These are phyloP conservation scores for Dissophora ornata DNA, from an alignment of 192 early-diverging fungal species.

Conservation along the genomic window DNA sequence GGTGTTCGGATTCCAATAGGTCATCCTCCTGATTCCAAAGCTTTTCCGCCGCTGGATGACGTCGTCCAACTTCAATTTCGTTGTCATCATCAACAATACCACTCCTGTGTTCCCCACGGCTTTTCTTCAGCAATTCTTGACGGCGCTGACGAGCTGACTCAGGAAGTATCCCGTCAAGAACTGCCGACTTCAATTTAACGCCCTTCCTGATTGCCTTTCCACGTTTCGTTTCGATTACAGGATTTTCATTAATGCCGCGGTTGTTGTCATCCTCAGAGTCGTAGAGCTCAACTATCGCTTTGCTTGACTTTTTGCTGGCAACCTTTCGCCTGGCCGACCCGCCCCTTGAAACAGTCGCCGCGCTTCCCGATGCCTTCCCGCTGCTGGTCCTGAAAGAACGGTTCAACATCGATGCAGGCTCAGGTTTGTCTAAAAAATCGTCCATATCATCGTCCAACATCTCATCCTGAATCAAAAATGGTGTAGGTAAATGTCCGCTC, in stretches of 20 bases:
- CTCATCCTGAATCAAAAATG: background rate
- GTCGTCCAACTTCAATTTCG: slow-evolving; percentile 19
- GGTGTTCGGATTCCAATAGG: slow-evolving; percentile 24
- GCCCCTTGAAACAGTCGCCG: no score
- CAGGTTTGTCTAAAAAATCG: slow-evolving; percentile 34
- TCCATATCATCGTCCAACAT: slow-evolving; percentile 27
- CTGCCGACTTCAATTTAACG: slow-evolving; percentile 3
- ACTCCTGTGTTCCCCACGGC: background rate
- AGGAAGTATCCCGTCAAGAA: slow-evolving; percentile 22
- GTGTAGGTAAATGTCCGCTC: background rate
- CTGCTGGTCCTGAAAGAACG: slow-evolving; percentile 12
- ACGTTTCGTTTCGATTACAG: background rate
- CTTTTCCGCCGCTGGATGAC: slow-evolving; percentile 20
- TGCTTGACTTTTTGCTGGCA: slow-evolving; percentile 6
- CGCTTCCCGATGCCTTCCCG: background rate
- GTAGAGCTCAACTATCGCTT: slow-evolving; percentile 13
- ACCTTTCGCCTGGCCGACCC: slow-evolving; percentile 1
- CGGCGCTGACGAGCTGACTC: slow-evolving; percentile 10
- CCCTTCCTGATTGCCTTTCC: background rate
- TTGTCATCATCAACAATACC: slow-evolving; percentile 2
- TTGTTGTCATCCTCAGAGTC: slow-evolving; percentile 30
- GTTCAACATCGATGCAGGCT: slow-evolving; percentile 41
- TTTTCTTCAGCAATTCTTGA: background rate
- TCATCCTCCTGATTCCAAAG: slow-evolving; percentile 48
- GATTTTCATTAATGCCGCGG: background rate